These are phyloP conservation scores for Reticulascus tulasneorum DNA, from an alignment of 2,329 filamentous ascomycete genomes.

Conservation along the genomic window DNA sequence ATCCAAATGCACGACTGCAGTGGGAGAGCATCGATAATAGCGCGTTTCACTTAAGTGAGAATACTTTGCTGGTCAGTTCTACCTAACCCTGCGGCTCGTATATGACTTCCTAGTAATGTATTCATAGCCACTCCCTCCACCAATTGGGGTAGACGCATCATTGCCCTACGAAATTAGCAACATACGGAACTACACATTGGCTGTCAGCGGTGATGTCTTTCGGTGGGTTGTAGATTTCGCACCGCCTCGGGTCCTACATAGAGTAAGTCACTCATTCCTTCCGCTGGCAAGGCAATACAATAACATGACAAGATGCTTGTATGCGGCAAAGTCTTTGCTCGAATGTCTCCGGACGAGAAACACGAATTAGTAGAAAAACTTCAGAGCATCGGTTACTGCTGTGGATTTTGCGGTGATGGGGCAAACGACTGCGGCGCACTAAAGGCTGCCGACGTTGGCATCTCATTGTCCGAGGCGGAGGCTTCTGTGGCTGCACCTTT, in stretches of 20 bases:
- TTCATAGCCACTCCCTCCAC: slow-evolving; percentile 64
- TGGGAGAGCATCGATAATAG: slow-evolving; percentile 97
- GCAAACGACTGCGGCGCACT: slow-evolving; percentile 96
- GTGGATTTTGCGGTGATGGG: slow-evolving; percentile 94
- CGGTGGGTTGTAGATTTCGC: slow-evolving; percentile 95
- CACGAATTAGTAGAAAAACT: slow-evolving; percentile 96
- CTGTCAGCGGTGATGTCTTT: slow-evolving; percentile 90
- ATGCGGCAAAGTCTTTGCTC: slow-evolving; percentile 86
- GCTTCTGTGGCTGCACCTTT: slow-evolving; percentile 98
- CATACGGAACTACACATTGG: slow-evolving; percentile 79
- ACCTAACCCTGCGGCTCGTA: neutral
- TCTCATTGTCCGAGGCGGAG: slow-evolving; percentile 94
- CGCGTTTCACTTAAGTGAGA: slow-evolving; percentile 70
- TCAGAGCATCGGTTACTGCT: slow-evolving; percentile 92
- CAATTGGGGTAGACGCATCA: slow-evolving; percentile 72
- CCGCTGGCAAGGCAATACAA: neutral
- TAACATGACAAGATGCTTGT: slow-evolving; percentile 68
- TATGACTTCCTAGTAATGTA: slow-evolving; percentile 3
- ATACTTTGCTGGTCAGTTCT: slow-evolving; percentile 63
- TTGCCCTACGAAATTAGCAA: slow-evolving; percentile 81
- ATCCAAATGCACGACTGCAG: slow-evolving; percentile 66
- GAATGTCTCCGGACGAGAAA: slow-evolving; percentile 99
- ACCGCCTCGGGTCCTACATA: slow-evolving; percentile 70
- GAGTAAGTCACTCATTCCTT: slow-evolving; percentile 44
- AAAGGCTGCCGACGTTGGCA: slow-evolving; percentile 95